phyloP scores from a whole-genome alignment of 139 green algal species.

The Chlorella sp. region DNA sequence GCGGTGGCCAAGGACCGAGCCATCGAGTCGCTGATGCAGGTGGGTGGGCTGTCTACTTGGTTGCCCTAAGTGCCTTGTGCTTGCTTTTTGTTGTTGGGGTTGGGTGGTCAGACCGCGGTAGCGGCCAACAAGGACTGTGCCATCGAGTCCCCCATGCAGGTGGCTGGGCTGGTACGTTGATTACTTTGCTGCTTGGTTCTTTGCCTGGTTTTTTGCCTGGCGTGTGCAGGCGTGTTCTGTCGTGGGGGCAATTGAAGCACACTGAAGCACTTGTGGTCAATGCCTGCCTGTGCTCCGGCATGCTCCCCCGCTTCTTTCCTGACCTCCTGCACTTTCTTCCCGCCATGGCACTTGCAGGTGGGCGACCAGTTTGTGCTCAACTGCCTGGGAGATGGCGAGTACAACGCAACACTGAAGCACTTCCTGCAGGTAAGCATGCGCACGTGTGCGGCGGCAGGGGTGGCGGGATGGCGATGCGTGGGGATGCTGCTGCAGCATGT shows the following conservation, averaged over 20 bases:
- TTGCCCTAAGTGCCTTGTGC: too few species aligned
- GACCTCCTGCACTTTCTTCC: not conserved
- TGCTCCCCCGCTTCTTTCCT: not conserved
- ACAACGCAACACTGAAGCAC: slow-evolving; percentile 80
- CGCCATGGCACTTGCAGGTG: slow-evolving; percentile 66
- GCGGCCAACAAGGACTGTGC: too few species aligned
- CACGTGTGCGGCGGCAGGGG: not conserved
- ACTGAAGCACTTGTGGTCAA: not conserved
- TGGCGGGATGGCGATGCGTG: not conserved
- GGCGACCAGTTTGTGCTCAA: slow-evolving; percentile 97
- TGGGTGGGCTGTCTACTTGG: slow-evolving; percentile 25
- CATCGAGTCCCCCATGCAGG: too few species aligned
- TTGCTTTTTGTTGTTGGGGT: too few species aligned
- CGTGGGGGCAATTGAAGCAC: not conserved
- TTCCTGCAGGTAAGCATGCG: slow-evolving; percentile 20
- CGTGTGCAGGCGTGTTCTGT: too few species aligned
- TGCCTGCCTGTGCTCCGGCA: not conserved
- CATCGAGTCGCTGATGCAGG: slow-evolving; percentile 99
- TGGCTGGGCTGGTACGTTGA: too few species aligned
- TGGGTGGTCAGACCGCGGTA: too few species aligned
- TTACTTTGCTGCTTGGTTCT: too few species aligned
- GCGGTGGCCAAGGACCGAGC: slow-evolving; percentile 97
- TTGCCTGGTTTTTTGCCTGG: too few species aligned
- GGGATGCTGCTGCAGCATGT: too few species aligned
- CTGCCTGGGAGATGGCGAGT: slow-evolving; percentile 86